Base-by-base conservation (phyloP, 2,329 filamentous ascomycete species). In the Aspergillus piperis region DNA sequence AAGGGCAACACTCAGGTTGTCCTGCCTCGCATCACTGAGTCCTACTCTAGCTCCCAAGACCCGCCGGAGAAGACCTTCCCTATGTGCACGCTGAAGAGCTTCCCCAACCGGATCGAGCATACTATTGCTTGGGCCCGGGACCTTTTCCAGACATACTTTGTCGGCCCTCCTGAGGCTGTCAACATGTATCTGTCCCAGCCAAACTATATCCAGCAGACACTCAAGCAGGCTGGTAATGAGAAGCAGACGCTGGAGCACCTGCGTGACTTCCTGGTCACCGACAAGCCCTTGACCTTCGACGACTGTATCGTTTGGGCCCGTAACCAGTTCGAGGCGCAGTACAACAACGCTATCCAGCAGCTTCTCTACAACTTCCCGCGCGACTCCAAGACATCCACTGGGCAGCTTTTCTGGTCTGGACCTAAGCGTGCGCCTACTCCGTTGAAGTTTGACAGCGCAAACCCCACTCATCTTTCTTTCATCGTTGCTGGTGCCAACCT, bases 1-100 rank as follows among this genome's bases (percentile, higher is more conserved):
- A 99, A 99, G 83, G 95, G 95, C 71, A 99, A 99, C 80, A 96
- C 92, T 6, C 95, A 99, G 73, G 95, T 99, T 61, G 88, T 99
- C 52, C 84, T 99, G 59, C 96, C 95, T 10, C 86, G 87, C 68
- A 81, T 97, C 64, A 98, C 95, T 0, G 96, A 99, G 78, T 98
- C 95, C 1, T 99, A 99, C 81, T 97, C 95, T 0, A 92, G 89
- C 71, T 98, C 95, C 19, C 94, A 97, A 75, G 96, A 99, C 75
- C 95, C 95, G 1, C 95, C 95, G 0, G 96, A 99, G 83, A 92
- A 97, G 81, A 96, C 95, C 1, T 98, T 99, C 84, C 95, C 95
- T 0, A 98, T 98, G 93, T 99, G 95, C 77, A 98, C 95, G 5
- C 84, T 99, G 63, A 88, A 91, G 73, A 97, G 93, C 78, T 99